Conservation (phyloP, 2,329 filamentous ascomycete species). For the Tolypocladium endophyticum region DNA sequence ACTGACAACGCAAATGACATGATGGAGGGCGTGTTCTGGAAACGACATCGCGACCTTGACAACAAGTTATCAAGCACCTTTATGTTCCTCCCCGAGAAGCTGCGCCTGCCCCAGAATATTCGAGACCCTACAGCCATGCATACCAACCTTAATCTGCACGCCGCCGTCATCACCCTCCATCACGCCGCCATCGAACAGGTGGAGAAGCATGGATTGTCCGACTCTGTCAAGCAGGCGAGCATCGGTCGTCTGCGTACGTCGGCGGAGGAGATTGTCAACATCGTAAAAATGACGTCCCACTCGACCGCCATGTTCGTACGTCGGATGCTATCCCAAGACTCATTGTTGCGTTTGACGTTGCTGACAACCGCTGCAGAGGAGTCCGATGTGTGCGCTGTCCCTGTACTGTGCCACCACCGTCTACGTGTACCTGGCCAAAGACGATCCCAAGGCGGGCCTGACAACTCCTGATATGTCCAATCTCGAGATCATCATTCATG, state of each 20-base stretch:
- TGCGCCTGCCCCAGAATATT: conserved; percentile 61
- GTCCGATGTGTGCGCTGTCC: conserved; percentile 51
- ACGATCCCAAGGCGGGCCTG: conserved; percentile 48
- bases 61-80: conserved; percentile 69
- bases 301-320: conserved; percentile 57
- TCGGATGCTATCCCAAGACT: neutral
- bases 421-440: conserved; percentile 69
- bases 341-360: neutral
- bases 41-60: conserved; percentile 71
- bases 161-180: conserved; percentile 78
- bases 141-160: conserved; percentile 80
- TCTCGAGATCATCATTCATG: conserved; percentile 66
- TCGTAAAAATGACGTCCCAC: conserved; percentile 71
- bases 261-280: conserved; percentile 73
- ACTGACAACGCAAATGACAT: conserved; percentile 66
- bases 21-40: conserved; percentile 72
- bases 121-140: conserved; percentile 67
- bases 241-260: conserved; percentile 66
- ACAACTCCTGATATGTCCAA: conserved; percentile 34
- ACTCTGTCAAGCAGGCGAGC: conserved; percentile 57
- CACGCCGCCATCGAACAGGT: conserved; percentile 80
- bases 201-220: conserved; percentile 57
- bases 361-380: conserved; percentile 15
- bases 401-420: conserved; percentile 79
- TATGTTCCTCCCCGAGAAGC: conserved; percentile 63